Percentiles rank a stretch among this genome's conserved stretches.
These are phyloP conservation scores for Dacryopinax primogenitus DNA, from an alignment of 768 basidiomycete species.

Conservation along the genomic window DNA sequence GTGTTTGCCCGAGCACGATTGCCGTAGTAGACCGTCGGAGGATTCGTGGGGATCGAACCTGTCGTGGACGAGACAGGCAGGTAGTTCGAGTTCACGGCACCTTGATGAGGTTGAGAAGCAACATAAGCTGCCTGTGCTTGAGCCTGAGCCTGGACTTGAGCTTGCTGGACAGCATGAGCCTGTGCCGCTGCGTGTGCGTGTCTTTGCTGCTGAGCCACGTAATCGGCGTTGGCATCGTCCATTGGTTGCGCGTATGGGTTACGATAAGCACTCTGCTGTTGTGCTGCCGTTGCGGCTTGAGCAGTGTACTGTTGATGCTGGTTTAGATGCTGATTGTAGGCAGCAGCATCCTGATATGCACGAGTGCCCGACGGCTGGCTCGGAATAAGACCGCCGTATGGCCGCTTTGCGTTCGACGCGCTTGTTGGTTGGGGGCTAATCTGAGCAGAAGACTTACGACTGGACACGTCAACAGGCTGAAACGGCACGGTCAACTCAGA, in stretches of 20 bases:
- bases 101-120: slow-evolving; percentile 16
- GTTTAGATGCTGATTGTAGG: slow-evolving; percentile 87
- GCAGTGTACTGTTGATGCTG: slow-evolving; percentile 91
- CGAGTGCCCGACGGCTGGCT: slow-evolving; percentile 76
- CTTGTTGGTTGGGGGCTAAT: slow-evolving; percentile 28
- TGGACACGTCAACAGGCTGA: slow-evolving; percentile 38
- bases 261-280: slow-evolving; percentile 53
- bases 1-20: slow-evolving; percentile 74
- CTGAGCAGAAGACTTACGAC: slow-evolving; percentile 21
- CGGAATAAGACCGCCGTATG: slow-evolving; percentile 84
- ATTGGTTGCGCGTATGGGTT: slow-evolving; percentile 68
- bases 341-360: slow-evolving; percentile 81
- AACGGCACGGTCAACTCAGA: background rate
- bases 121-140: slow-evolving; percentile 16
- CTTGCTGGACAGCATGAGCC: slow-evolving; percentile 15
- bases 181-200: slow-evolving; percentile 15
- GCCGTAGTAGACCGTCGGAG: slow-evolving; percentile 24
- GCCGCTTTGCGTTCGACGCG: slow-evolving; percentile 59
- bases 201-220: slow-evolving; percentile 10
- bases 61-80: slow-evolving; percentile 14
- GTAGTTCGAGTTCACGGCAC: slow-evolving; percentile 41
- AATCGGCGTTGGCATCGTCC: slow-evolving; percentile 19
- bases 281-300: slow-evolving; percentile 57
- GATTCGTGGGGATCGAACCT: slow-evolving; percentile 32
- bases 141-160: slow-evolving; percentile 19